phyloP scores from a whole-genome alignment of 106 monocot species.

The Vanilla planifolia region DNA sequence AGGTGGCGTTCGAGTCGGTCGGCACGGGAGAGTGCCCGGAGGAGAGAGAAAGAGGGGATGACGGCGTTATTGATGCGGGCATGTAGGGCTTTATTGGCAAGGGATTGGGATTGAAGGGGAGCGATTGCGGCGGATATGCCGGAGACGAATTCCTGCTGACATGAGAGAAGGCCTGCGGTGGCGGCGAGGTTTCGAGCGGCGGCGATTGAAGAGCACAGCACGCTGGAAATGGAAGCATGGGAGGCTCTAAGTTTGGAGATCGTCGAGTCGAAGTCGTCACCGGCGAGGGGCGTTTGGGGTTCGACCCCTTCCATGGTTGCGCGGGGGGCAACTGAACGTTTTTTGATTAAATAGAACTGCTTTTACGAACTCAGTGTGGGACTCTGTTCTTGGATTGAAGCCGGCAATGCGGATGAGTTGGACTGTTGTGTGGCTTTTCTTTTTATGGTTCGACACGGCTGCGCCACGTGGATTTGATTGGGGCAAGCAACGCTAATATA shows the following conservation, averaged over 20 bases:
- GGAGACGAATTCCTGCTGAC: background rate
- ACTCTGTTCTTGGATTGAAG: too few species aligned
- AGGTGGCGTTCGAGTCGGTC: slow-evolving; percentile 24
- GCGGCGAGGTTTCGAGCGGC: background rate
- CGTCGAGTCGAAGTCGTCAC: background rate
- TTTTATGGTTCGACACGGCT: too few species aligned
- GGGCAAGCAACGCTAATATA: too few species aligned
- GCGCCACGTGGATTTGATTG: too few species aligned
- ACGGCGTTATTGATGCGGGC: slow-evolving; percentile 39
- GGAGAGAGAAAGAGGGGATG: slow-evolving; percentile 22
- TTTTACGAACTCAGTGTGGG: too few species aligned
- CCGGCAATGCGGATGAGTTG: too few species aligned
- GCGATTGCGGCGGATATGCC: slow-evolving; percentile 9
- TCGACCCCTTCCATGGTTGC: too few species aligned
- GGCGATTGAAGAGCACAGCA: slow-evolving; percentile 11
- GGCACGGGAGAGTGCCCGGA: slow-evolving; percentile 18
- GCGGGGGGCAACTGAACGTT: too few species aligned
- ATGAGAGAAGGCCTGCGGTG: slow-evolving; percentile 10
- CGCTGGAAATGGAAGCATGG: slow-evolving; percentile 9
- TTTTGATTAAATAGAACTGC: too few species aligned
- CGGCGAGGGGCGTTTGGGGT: too few species aligned
- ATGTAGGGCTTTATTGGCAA: slow-evolving; percentile 19
- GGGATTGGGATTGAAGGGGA: slow-evolving; percentile 29
- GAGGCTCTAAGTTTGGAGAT: slow-evolving; percentile 10
- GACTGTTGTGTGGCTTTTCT: too few species aligned